These are phyloP conservation scores for Lyophyllum shimeji DNA, from an alignment of 768 basidiomycete species.

Conservation along the genomic window DNA sequence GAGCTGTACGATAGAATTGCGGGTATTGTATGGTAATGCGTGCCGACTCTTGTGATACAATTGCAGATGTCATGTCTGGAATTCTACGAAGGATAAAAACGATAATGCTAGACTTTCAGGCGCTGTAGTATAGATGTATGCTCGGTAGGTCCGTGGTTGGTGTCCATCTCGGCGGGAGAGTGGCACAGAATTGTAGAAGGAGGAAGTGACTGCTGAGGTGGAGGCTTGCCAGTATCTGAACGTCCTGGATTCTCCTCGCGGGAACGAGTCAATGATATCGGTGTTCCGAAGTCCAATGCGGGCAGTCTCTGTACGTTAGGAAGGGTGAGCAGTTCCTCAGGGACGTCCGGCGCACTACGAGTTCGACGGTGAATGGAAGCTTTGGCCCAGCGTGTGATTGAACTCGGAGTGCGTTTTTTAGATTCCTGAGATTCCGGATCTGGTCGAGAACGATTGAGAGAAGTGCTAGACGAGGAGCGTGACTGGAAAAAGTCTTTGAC, in stretches of 20 bases:
- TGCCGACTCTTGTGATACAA: slow-evolving; percentile 16
- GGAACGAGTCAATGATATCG: slow-evolving; percentile 13
- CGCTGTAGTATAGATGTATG: slow-evolving; percentile 36
- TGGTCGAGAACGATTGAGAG: slow-evolving; percentile 15
- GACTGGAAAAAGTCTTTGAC: slow-evolving; percentile 60
- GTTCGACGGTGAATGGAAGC: slow-evolving; percentile 49
- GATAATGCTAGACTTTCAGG: slow-evolving; percentile 24
- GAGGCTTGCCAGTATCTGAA: slow-evolving; percentile 5
- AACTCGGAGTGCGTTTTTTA: slow-evolving; percentile 28
- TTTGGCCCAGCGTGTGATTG: slow-evolving; percentile 49
- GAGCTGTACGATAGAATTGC: slow-evolving; percentile 12
- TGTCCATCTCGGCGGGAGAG: slow-evolving; percentile 10
- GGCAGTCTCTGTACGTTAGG: slow-evolving; percentile 22
- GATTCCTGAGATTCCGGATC: slow-evolving; percentile 12
- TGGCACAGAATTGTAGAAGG: slow-evolving; percentile 12
- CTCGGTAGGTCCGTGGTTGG: slow-evolving; percentile 23
- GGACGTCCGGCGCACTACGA: slow-evolving; percentile 51
- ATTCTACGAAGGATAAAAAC: slow-evolving; percentile 10
- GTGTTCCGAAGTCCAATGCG: slow-evolving; percentile 22
- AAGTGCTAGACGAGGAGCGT: slow-evolving; percentile 40
- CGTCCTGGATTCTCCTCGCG: slow-evolving; percentile 7
- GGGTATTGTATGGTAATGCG: slow-evolving; percentile 20
- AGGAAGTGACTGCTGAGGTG: slow-evolving; percentile 11
- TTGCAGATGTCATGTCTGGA: slow-evolving; percentile 4
- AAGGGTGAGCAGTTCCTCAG: slow-evolving; percentile 16